Conservation (phyloP, 352 stramenopile species). For the Globisporangium radiosum region DNA sequence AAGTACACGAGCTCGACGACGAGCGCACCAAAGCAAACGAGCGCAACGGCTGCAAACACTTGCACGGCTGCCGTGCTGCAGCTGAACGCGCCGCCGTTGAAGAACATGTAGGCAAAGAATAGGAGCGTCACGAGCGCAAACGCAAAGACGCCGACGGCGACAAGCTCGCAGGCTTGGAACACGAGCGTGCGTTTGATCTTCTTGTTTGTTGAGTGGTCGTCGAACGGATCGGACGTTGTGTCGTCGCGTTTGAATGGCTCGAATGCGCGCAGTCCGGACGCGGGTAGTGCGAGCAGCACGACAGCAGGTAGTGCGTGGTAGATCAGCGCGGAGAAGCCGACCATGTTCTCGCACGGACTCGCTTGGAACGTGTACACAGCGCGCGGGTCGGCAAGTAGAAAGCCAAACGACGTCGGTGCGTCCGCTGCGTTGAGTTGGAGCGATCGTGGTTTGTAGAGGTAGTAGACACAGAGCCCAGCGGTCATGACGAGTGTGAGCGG, state of each 20-base stretch:
- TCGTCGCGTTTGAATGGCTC: conserved; percentile 67
- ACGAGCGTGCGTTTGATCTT: conserved; percentile 73
- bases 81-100: conserved; percentile 61
- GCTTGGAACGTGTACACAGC: conserved; percentile 65
- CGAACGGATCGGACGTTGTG: conserved; percentile 23
- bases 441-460: conserved; percentile 44
- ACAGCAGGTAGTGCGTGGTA: conserved; percentile 58
- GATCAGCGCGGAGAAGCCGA: conserved; percentile 69
- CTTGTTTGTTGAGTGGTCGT: conserved; percentile 24
- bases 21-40: conserved; percentile 55
- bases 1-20: conserved; percentile 67
- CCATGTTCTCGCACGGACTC: conserved; percentile 67
- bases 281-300: conserved; percentile 52
- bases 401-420: conserved; percentile 29
- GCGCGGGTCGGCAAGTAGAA: conserved; percentile 35
- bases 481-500: conserved; percentile 34
- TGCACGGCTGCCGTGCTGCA: conserved; percentile 45
- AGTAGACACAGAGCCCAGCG: conserved; percentile 57
- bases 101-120: conserved; percentile 81
- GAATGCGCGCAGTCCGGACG: conserved; percentile 48
- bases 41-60: conserved; percentile 38
- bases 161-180: conserved; percentile 65
- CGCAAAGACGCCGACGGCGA: conserved; percentile 45
- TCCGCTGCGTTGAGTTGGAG: conserved; percentile 34
- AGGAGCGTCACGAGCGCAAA: conserved; percentile 51